Evolutionary conservation across 805 yeast species (phyloP).

Genomic region (Yarrowia divulgata): DNA sequence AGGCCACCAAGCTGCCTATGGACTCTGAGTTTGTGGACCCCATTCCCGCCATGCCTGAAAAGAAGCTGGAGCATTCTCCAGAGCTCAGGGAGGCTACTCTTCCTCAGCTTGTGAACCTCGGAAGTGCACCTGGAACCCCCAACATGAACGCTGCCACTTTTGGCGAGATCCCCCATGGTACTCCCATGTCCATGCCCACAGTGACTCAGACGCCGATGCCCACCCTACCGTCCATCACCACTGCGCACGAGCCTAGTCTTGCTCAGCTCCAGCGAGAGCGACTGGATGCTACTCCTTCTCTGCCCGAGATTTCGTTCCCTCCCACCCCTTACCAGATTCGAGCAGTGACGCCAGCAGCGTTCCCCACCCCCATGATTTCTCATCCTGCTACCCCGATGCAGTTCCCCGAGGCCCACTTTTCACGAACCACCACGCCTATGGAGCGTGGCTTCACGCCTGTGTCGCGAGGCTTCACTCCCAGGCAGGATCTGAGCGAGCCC

Average conservation of each 20-base stretch:
- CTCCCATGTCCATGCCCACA: constrained; percentile 29
- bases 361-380: constrained; percentile 26
- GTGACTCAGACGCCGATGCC: constrained; percentile 16
- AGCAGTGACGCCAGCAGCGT: constrained; percentile 23
- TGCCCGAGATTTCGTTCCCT: constrained; percentile 28
- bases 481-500: constrained; percentile 33
- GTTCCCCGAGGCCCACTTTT: constrained; percentile 33
- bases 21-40: constrained; percentile 33
- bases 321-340: constrained; percentile 35
- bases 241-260: constrained; percentile 24
- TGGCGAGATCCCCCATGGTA: constrained; percentile 1
- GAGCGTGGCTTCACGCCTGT: constrained; percentile 32
- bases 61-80: constrained; percentile 16
- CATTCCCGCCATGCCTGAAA: constrained; percentile 17
- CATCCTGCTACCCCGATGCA: constrained; percentile 25
- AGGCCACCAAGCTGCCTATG: constrained; percentile 15
- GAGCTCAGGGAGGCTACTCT: constrained; percentile 23
- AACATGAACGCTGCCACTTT: not conserved
- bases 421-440: constrained; percentile 19
- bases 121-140: constrained; percentile 15
- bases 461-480: not conserved
- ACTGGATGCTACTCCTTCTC: constrained; percentile 24
- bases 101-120: constrained; percentile 12
- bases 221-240: constrained; percentile 11
- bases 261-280: constrained; percentile 31